A percentile compares a stretch with the other conserved stretches of the same genome.
Evolutionary conservation across 202 grass and related monocot genomes (phyloP).

Genomic region (Panicum hallii): DNA sequence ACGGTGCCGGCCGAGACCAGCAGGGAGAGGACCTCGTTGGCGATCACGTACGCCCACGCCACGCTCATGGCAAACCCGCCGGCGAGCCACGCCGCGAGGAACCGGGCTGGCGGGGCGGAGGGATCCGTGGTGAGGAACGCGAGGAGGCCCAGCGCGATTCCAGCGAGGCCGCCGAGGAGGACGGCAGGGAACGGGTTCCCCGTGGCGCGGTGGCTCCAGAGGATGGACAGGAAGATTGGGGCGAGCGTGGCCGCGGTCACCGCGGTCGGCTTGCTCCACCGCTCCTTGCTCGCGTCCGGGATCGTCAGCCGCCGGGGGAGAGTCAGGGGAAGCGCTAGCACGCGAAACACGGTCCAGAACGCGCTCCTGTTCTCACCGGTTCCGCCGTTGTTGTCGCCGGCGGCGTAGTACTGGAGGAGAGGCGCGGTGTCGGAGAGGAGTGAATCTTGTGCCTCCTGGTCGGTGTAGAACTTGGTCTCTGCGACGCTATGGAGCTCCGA

Average conservation of each 20-base stretch:
- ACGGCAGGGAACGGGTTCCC: slow-evolving; percentile 9
- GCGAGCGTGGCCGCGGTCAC: slow-evolving; percentile 57
- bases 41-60: slow-evolving; percentile 66
- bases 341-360: not conserved
- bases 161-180: slow-evolving; percentile 37
- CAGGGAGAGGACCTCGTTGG: slow-evolving; percentile 62
- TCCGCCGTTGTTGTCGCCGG: not conserved
- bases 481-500: slow-evolving; percentile 22
- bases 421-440: not conserved
- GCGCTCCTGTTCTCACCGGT: not conserved
- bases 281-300: slow-evolving; percentile 64
- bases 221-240: slow-evolving; percentile 52
- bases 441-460: not conserved
- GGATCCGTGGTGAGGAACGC: slow-evolving; percentile 51
- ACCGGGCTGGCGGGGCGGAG: slow-evolving; percentile 38
- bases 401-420: not conserved
- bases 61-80: slow-evolving; percentile 80
- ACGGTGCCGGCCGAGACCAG: slow-evolving; percentile 43
- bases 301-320: slow-evolving; percentile 73
- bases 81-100: slow-evolving; percentile 60
- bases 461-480: not conserved
- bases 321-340: slow-evolving; percentile 50
- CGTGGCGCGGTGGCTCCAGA: slow-evolving; percentile 47
- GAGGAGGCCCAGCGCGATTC: slow-evolving; percentile 38
- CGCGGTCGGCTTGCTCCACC: slow-evolving; percentile 72